Conservation (phyloP, 2,329 filamentous ascomycete species). For the Diaporthe sp. region DNA sequence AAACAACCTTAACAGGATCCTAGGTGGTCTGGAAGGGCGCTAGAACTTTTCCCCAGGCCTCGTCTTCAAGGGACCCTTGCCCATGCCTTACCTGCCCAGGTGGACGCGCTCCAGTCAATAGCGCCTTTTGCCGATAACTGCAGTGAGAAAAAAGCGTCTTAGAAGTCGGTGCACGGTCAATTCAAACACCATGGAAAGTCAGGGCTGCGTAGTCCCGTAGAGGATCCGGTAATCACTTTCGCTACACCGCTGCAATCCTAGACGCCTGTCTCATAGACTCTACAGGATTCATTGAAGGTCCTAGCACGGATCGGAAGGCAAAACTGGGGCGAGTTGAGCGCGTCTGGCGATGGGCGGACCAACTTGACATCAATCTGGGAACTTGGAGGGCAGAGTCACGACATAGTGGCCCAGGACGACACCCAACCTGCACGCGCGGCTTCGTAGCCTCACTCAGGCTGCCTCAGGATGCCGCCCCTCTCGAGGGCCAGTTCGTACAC, state of each 20-base stretch:
- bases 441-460: neutral
- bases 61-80: constrained; percentile 18
- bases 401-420: constrained; percentile 23
- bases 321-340: neutral
- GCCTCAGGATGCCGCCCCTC: constrained; percentile 56
- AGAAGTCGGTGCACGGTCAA: neutral
- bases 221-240: neutral
- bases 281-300: neutral
- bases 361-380: constrained; percentile 33
- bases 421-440: neutral
- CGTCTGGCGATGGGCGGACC: constrained; percentile 25
- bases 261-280: neutral
- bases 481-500: constrained; percentile 63
- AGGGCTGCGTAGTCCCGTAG: neutral
- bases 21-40: constrained; percentile 17
- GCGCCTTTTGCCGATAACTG: neutral
- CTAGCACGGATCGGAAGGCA: neutral
- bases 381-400: constrained; percentile 28
- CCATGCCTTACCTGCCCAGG: neutral
- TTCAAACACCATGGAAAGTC: neutral
- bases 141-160: neutral
- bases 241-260: neutral
- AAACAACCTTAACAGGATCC: constrained; percentile 6
- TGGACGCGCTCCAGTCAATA: neutral
- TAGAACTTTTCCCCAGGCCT: constrained; percentile 25